Base-by-base conservation (phyloP, 2,329 filamentous ascomycete species). In the Endoconidiophora polonica region DNA sequence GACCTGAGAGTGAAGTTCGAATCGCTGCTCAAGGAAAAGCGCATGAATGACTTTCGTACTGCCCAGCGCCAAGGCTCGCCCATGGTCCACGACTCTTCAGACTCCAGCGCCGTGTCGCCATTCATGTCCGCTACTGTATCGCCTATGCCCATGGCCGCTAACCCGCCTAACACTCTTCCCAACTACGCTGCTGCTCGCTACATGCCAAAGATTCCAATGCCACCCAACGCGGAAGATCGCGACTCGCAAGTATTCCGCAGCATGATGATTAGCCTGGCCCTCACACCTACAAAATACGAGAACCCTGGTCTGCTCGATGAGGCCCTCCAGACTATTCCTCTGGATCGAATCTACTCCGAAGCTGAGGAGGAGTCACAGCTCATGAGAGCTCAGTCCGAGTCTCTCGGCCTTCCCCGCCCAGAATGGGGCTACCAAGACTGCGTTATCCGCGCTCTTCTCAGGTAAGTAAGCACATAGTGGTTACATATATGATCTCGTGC, bases 341-440 rank as follows among this genome's bases (percentile, higher is more conserved):
- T 96, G 26, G 86, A 95, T 61, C 78, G 86, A 57, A 86, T 98
- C 58, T 96, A 96, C 65, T 76, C 81, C 56, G 87, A 95, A 62
- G 91, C 91, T 48, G 87, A 96, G 62, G 90, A 96, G 63, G 88
- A 96, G 65, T 79, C 77, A 56, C 86, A 95, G 62, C 80, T 95
- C 26, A 71, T 94, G 58, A 79, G 83, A 60, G 91, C 86, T 33
- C 81, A 94, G 64, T 90, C 90, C 29, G 83, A 83, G 61, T 94
- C 86, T 57, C 79, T 94, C 68, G 85, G 84, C 18, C 78, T 83
- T 51, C 84, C 81, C 56, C 83, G 83, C 62, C 77, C 88, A 1
- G 83, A 87, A 68, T 96, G 90, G 90, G 90, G 88, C 52, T 95
- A 96, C 62, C 90, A 96, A 65, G 91, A 98, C 66, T 98, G 90